Evolutionary conservation across 148 eudicot species (phyloP).

Genomic region (Selenicereus undatus): DNA sequence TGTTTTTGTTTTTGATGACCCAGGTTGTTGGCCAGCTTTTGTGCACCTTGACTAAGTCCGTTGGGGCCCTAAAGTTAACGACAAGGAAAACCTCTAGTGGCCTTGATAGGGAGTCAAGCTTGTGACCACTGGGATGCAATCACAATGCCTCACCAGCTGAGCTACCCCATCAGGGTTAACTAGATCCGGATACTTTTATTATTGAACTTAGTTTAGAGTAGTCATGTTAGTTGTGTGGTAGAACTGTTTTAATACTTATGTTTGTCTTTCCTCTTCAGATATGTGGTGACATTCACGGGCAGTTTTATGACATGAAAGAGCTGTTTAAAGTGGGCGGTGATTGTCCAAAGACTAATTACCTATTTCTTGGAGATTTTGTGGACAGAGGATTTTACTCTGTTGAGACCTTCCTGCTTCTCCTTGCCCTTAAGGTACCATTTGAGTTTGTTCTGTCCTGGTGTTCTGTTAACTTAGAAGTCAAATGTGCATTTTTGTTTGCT

Average conservation of each 20-base stretch:
- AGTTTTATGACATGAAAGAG: slow-evolving; percentile 95
- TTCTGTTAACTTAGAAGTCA: slow-evolving; percentile 1
- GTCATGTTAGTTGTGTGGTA: not conserved
- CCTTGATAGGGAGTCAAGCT: too few species aligned
- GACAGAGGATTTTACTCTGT: slow-evolving; percentile 92
- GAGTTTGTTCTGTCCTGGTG: not conserved
- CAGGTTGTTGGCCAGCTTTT: too few species aligned
- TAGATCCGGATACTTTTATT: not conserved
- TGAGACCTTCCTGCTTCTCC: slow-evolving; percentile 90
- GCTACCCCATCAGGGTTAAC: too few species aligned
- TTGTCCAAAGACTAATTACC: slow-evolving; percentile 92
- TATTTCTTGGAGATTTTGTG: slow-evolving; percentile 95
- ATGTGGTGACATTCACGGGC: slow-evolving; percentile 98
- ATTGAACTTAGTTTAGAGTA: not conserved
- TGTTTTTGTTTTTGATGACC: too few species aligned
- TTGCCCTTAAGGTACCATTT: slow-evolving; percentile 72
- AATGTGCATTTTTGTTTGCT: not conserved
- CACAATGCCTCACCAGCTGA: too few species aligned
- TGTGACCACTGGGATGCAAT: too few species aligned
- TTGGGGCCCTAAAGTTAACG: too few species aligned
- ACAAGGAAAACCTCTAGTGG: too few species aligned
- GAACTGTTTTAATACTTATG: not conserved
- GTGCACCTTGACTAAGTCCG: too few species aligned
- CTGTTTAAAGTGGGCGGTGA: slow-evolving; percentile 93
- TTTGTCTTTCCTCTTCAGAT: slow-evolving; percentile 34